Evolutionary conservation across 2,329 filamentous ascomycete species (phyloP), one percentile per base, ranked within the genome.

Genomic region (Rhytidhysteron rufulum): DNA sequence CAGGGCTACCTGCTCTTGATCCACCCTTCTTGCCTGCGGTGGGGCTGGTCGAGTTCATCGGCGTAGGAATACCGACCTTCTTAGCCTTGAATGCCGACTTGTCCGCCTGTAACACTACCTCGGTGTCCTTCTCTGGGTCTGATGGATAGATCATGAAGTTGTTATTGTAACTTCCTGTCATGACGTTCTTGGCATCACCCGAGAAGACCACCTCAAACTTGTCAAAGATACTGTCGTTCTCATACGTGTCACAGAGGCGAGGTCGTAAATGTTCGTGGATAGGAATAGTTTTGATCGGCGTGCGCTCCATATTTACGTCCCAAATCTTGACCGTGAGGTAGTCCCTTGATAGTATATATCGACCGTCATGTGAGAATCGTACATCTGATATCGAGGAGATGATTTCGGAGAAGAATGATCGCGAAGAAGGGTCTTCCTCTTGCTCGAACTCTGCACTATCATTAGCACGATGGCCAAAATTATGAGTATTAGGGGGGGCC

Each of bases 61-160:
- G 93, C 39, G 90, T 97, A 30, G 93, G 93, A 37, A 98, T 88
- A 47, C 93, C 93, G 50, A 98, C 91, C 76, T 97, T 98, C 83
- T 98, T 98, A 25, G 93, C 93, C 73, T 98, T 98, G 81, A 98
- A 98, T 9, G 93, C 93, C 41, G 89, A 95, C 74, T 98, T 98
- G 67, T 98, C 93, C 29, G 93, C 93, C 68, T 98, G 93, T 42
- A 98, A 74, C 34, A 98, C 93, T 34, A 98, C 90, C 68, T 98
- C 93, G 3, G 91, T 91, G 64, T 98, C 93, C 71, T 94, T 94
- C 52, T 91, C 88, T 5, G 90, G 87, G 58, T 97, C 91, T 19
- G 90, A 93, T 4, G 93, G 93, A 67, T 97, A 98, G 62, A 98
- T 98, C 93, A 98, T 98, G 76, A 98, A 97, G 73, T 98, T 98